These are phyloP conservation scores for Aciculoconidium aculeatum DNA, from an alignment of 805 yeast genomes.

Conservation along the genomic window DNA sequence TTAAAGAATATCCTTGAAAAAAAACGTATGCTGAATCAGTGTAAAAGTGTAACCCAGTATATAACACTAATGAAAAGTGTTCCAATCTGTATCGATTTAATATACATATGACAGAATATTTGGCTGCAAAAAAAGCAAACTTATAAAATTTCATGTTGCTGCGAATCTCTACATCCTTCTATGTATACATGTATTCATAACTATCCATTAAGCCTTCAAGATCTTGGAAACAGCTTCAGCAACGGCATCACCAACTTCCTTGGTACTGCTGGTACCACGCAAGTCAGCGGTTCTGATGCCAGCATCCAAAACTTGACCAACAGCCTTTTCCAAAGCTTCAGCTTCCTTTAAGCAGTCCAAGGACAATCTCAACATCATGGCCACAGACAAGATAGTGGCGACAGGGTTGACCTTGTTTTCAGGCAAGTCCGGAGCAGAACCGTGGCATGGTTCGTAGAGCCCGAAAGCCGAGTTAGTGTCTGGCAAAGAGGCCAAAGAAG, in stretches of 20 bases:
- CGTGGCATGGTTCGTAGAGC: conserved; percentile 96
- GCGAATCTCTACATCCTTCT: too few species aligned
- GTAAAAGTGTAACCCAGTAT: too few species aligned
- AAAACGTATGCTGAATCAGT: too few species aligned
- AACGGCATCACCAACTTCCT: conserved; percentile 92
- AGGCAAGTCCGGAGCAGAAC: conserved; percentile 94
- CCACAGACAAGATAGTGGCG: conserved; percentile 92
- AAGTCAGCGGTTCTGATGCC: conserved; percentile 91
- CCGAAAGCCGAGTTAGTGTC: conserved; percentile 94
- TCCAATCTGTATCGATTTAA: too few species aligned
- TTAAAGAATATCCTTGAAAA: too few species aligned
- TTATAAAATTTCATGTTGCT: too few species aligned
- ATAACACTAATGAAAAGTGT: too few species aligned
- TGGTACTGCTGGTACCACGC: conserved; percentile 76
- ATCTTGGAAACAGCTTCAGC: conserved; percentile 63
- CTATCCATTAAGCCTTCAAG: too few species aligned
- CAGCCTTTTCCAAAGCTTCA: conserved; percentile 83
- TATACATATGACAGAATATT: too few species aligned
- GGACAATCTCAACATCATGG: conserved; percentile 94
- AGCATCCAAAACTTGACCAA: conserved; percentile 68
- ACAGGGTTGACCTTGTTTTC: conserved; percentile 88
- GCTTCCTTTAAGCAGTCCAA: conserved; percentile 82
- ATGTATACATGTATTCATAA: too few species aligned
- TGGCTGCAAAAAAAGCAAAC: too few species aligned
- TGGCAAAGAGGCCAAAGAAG: conserved; percentile 95